These are phyloP conservation scores for Euphorbia peplus DNA, from an alignment of 345 rosid genomes.

Conservation along the genomic window DNA sequence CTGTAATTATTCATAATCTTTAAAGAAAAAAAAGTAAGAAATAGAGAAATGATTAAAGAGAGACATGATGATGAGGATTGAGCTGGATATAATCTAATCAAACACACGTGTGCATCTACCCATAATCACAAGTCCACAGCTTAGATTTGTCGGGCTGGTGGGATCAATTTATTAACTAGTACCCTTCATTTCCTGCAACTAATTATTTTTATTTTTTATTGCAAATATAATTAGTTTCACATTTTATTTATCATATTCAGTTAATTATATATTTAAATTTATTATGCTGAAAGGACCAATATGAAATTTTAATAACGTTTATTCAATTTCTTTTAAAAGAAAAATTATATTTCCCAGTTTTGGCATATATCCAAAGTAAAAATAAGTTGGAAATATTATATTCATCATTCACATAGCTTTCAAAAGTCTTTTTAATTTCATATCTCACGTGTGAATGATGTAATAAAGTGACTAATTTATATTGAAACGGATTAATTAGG, in stretches of 20 bases:
- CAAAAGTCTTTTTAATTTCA: too few species aligned
- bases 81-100: neutral
- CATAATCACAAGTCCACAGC: neutral
- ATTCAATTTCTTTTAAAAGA: too few species aligned
- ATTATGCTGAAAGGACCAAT: too few species aligned
- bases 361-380: too few species aligned
- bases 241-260: too few species aligned
- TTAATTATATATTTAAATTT: too few species aligned
- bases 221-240: too few species aligned
- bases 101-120: slow-evolving; percentile 6
- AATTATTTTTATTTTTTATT: neutral
- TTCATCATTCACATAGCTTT: slow-evolving; percentile 1
- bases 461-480: neutral
- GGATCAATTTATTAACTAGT: neutral
- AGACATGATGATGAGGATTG: neutral
- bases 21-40: too few species aligned
- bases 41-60: neutral
- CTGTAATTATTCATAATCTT: too few species aligned
- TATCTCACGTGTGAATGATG: slow-evolving; percentile 5
- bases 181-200: neutral
- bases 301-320: too few species aligned
- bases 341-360: too few species aligned
- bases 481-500: neutral
- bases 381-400: neutral
- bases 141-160: slow-evolving; percentile 21